phyloP scores from a whole-genome alignment of 192 early-diverging fungal species.

The Mortierella alpina region DNA sequence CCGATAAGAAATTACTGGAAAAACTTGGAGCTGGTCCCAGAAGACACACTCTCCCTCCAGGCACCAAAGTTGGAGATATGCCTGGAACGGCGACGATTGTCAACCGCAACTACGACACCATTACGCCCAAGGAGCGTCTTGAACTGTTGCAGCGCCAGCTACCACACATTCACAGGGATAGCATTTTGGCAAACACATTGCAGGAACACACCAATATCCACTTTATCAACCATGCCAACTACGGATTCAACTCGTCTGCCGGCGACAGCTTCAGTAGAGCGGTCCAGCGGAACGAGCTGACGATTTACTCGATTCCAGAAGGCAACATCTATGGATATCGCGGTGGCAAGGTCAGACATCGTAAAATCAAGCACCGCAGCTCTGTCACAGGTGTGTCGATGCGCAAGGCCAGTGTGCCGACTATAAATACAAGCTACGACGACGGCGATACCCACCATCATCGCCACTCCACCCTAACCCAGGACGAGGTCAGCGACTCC shows the following conservation, averaged over 20 bases:
- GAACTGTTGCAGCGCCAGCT: slow-evolving; percentile 21
- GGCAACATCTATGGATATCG: slow-evolving; percentile 7
- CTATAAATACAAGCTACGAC: background rate
- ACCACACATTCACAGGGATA: slow-evolving; percentile 5
- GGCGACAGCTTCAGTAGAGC: slow-evolving; percentile 16
- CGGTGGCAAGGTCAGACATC: background rate
- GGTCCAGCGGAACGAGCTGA: slow-evolving; percentile 13
- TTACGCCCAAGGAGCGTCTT: slow-evolving; percentile 18
- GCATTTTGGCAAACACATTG: slow-evolving; percentile 26
- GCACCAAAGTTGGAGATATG: slow-evolving; percentile 16
- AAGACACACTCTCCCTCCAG: slow-evolving; percentile 28
- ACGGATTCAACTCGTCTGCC: background rate
- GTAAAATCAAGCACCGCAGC: slow-evolving; percentile 5
- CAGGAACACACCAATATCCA: slow-evolving; percentile 16
- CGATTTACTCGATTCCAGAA: slow-evolving; percentile 22
- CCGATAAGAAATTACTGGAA: background rate
- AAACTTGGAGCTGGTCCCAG: slow-evolving; percentile 5
- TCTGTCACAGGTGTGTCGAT: slow-evolving; percentile 11
- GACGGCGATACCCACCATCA: slow-evolving; percentile 8
- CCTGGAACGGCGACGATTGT: slow-evolving; percentile 25
- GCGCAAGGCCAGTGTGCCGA: background rate
- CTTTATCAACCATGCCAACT: slow-evolving; percentile 16
- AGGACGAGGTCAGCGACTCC: background rate
- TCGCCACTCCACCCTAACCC: background rate
- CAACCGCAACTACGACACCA: slow-evolving; percentile 20